phyloP scores from a whole-genome alignment of 2,329 filamentous ascomycete genomes.

The Ceratocystis diversiconidia region DNA sequence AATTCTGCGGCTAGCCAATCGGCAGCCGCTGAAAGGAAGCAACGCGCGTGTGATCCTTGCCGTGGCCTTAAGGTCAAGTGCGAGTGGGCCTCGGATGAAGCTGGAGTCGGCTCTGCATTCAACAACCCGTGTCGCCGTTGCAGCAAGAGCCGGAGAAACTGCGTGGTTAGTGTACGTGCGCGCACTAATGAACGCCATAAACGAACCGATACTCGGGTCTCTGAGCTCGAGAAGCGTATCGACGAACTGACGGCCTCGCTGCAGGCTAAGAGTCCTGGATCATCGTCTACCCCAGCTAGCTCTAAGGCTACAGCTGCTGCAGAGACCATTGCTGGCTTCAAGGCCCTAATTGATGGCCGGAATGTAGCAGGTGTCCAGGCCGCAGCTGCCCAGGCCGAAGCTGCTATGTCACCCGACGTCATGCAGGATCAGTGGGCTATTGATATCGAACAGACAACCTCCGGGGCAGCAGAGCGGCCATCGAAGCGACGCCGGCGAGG shows the following conservation, averaged over 20 bases:
- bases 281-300: neutral
- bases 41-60: slow-evolving; percentile 62
- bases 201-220: slow-evolving; percentile 79
- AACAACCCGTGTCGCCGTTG: slow-evolving; percentile 61
- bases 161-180: slow-evolving; percentile 59
- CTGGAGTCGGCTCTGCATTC: slow-evolving; percentile 21
- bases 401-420: slow-evolving; percentile 17
- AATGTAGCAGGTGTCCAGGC: neutral
- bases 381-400: neutral
- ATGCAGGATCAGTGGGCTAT: slow-evolving; percentile 24
- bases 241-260: slow-evolving; percentile 73
- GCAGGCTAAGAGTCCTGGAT: slow-evolving; percentile 35
- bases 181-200: slow-evolving; percentile 60
- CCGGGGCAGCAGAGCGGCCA: neutral
- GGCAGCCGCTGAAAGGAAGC: slow-evolving; percentile 43
- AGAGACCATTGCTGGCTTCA: slow-evolving; percentile 12
- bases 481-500: slow-evolving; percentile 9
- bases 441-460: neutral
- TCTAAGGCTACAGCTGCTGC: slow-evolving; percentile 23
- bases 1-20: neutral
- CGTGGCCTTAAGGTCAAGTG: slow-evolving; percentile 71
- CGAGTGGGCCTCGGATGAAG: slow-evolving; percentile 54
- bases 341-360: slow-evolving; percentile 21
- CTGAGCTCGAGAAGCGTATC: slow-evolving; percentile 85
- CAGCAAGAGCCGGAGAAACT: slow-evolving; percentile 62